A percentile compares a stretch with the other conserved stretches of the same genome.
These are phyloP conservation scores for Sporothrix pallida DNA, from an alignment of 2,329 filamentous ascomycete genomes.

Conservation along the genomic window DNA sequence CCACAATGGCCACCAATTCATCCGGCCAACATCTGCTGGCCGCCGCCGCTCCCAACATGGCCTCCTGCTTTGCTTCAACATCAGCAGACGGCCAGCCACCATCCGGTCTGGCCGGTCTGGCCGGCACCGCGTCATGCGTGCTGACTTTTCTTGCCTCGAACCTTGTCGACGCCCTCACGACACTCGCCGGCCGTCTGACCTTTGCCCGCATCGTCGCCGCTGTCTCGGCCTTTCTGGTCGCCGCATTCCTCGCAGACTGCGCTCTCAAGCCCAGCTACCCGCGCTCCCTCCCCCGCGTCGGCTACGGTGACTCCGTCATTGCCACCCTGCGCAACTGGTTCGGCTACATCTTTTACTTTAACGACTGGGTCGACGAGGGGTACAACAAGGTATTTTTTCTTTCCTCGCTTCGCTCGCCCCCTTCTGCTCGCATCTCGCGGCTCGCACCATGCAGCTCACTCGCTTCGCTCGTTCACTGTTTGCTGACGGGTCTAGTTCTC, in stretches of 20 bases:
- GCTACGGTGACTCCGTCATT: conserved; percentile 47
- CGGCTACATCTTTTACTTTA: conserved; percentile 48
- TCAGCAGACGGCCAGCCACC: background rate
- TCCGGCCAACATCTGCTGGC: conserved; percentile 16
- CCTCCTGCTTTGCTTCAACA: background rate
- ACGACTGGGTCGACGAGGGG: conserved; percentile 51
- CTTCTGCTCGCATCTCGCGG: no score
- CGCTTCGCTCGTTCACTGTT: background rate
- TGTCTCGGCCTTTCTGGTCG: conserved; percentile 45
- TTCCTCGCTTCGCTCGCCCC: background rate
- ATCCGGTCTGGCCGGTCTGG: background rate
- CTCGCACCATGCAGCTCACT: no score
- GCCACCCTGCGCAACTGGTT: conserved; percentile 50
- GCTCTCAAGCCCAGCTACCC: conserved; percentile 50
- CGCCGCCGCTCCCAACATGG: background rate
- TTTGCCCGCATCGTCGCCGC: conserved; percentile 42
- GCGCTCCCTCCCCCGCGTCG: conserved; percentile 50
- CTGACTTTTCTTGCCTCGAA: background rate
- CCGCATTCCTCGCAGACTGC: conserved; percentile 50
- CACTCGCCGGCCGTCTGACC: conserved; percentile 40
- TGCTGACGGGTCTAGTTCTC: conserved; percentile 45
- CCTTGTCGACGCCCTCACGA: background rate
- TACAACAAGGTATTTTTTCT: conserved; percentile 48
- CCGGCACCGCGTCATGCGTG: background rate
- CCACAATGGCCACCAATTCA: conserved; percentile 7